Base-by-base conservation (phyloP, 1,139 yeast species). In the Yamadazyma blattariae region DNA sequence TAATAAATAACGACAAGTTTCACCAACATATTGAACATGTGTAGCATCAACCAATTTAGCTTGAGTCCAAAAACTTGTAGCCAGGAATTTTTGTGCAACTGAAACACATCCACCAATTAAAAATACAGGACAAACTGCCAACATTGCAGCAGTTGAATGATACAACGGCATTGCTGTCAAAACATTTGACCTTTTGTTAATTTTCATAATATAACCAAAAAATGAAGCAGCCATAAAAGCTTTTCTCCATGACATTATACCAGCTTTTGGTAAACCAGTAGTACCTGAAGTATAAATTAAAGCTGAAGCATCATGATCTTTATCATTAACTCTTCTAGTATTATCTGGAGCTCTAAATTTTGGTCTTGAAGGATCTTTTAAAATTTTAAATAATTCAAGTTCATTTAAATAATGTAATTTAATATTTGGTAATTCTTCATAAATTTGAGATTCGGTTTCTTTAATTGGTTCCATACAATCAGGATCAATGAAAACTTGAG, bases 111-210 rank as follows among this genome's bases (percentile, higher is more conserved):
- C 96, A 36, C 81, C 83, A 12, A 54, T 46, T 32, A 77, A 67
- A 34, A 84, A 64, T 0, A 83, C 72, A 1, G 96, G 88, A 54
- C 92, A 70, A 11, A 85, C 79, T 4, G 97, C 97, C 41, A 90
- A 65, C 61, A 88, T 74, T 0, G 96, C 84, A 2, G 97, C 97
- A 0, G 97, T 90, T 1, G 96, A 88, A 57, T 92, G 97, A 54
- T 90, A 92, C 43, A 92, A 64, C 1, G 98, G 97, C 97, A 92
- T 90, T 3, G 96, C 88, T 0, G 96, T 86, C 61, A 85, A 84
- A 7, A 88, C 81, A 9, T 74, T 76, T 16, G 86, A 79, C 3
- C 62, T 53, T 4, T 58, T 44, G n/a, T 63, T 59, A 46, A 88
- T 68, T 42, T 79, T 74, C 69, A 85, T 76, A 35, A 86, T 82